Evolutionary conservation across 768 basidiomycete genomes (phyloP).

Genomic region (Phlebiopsis flavidoalba): DNA sequence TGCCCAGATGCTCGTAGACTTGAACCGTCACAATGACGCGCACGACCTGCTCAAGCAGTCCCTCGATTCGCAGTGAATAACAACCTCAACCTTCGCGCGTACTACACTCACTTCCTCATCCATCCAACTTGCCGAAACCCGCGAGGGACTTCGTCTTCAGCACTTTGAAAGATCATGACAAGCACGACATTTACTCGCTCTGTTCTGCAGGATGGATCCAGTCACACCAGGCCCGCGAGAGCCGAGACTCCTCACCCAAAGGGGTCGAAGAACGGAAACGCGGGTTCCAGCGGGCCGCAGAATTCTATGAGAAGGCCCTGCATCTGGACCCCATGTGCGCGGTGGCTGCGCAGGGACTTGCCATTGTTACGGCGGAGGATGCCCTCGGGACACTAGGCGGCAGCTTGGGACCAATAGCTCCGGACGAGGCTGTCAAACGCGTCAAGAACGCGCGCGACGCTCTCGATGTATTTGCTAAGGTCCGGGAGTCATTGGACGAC

Average conservation of each 20-base stretch:
- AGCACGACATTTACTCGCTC: constrained; percentile 86
- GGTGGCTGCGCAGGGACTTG: constrained; percentile 91
- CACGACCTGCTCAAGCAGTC: constrained; percentile 89
- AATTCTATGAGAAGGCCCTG: constrained; percentile 91
- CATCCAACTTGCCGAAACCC: constrained; percentile 58
- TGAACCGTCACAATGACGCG: constrained; percentile 74
- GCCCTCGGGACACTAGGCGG: constrained; percentile 67
- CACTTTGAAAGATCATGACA: constrained; percentile 81
- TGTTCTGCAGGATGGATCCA: constrained; percentile 86
- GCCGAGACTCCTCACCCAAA: constrained; percentile 53
- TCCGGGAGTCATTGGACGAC: constrained; percentile 77
- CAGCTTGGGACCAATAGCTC: constrained; percentile 32
- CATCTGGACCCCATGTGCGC: constrained; percentile 81
- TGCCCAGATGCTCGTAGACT: constrained; percentile 67
- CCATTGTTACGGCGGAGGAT: constrained; percentile 92
- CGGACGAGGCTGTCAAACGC: constrained; percentile 63
- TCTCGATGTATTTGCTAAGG: constrained; percentile 83
- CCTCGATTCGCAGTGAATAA: constrained; percentile 66
- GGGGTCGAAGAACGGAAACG: constrained; percentile 67
- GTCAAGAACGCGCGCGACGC: constrained; percentile 81
- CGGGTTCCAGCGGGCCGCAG: constrained; percentile 77
- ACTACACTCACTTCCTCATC: constrained; percentile 90
- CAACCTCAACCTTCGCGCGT: constrained; percentile 87
- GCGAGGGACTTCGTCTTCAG: constrained; percentile 89
- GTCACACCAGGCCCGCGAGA: constrained; percentile 85